Conservation (phyloP, 2,329 filamentous ascomycete genomes). For the Helminthosporium solani region DNA sequence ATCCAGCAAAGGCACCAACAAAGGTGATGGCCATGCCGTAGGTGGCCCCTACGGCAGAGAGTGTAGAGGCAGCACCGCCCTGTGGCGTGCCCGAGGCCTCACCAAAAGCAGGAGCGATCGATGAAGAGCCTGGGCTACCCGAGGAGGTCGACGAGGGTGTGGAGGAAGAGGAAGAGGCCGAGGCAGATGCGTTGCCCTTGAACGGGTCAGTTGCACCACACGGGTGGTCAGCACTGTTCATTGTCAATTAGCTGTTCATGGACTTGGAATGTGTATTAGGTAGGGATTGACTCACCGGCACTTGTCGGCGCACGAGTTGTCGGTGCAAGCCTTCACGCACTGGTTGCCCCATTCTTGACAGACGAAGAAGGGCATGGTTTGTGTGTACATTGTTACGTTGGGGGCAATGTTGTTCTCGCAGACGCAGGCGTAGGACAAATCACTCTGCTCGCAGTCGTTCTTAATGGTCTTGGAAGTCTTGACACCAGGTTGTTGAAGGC, state of each 20-base stretch:
- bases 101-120: slow-evolving; percentile 29
- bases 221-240: slow-evolving; percentile 57
- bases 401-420: slow-evolving; percentile 67
- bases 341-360: slow-evolving; percentile 71
- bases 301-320: slow-evolving; percentile 58
- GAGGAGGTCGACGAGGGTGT: slow-evolving; percentile 38
- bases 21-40: slow-evolving; percentile 59
- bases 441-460: slow-evolving; percentile 60
- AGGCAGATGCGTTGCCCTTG: slow-evolving; percentile 57
- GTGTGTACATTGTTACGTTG: slow-evolving; percentile 73
- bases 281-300: slow-evolving; percentile 51
- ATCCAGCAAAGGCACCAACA: slow-evolving; percentile 58
- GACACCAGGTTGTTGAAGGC: slow-evolving; percentile 59
- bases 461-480: slow-evolving; percentile 48
- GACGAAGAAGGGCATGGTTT: slow-evolving; percentile 75
- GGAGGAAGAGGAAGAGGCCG: slow-evolving; percentile 48
- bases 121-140: slow-evolving; percentile 11
- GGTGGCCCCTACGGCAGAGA: slow-evolving; percentile 54
- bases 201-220: slow-evolving; percentile 70
- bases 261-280: background rate
- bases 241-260: slow-evolving; percentile 4
- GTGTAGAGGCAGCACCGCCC: slow-evolving; percentile 43
- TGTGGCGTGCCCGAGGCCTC: slow-evolving; percentile 17
- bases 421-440: slow-evolving; percentile 69
- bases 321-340: slow-evolving; percentile 62